These are phyloP conservation scores for Takashimella koratensis DNA, from an alignment of 1,284 basidiomycete genomes.

Conservation along the genomic window DNA sequence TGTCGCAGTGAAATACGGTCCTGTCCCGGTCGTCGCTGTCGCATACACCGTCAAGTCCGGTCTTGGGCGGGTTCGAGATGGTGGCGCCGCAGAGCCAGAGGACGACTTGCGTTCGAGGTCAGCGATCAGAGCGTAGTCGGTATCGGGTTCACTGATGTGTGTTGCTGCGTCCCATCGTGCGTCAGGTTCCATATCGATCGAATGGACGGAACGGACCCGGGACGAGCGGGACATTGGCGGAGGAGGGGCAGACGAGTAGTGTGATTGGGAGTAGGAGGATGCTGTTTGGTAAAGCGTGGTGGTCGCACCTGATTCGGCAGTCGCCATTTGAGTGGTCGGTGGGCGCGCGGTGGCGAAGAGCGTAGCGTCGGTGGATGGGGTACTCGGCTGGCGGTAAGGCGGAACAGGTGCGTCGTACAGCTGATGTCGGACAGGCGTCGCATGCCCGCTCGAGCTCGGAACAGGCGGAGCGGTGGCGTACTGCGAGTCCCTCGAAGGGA, in stretches of 20 bases:
- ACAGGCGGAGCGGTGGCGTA: slow-evolving; percentile 9
- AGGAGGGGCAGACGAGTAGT: slow-evolving; percentile 14
- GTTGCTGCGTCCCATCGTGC: slow-evolving; percentile 10
- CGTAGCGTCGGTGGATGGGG: neutral
- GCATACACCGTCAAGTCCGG: neutral
- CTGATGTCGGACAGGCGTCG: slow-evolving; percentile 17
- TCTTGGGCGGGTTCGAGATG: neutral
- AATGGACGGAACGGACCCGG: neutral
- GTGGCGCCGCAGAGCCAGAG: slow-evolving; percentile 17
- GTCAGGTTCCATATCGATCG: neutral
- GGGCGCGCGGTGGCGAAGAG: slow-evolving; percentile 3
- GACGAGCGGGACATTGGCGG: slow-evolving; percentile 23
- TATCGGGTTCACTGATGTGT: slow-evolving; percentile 36
- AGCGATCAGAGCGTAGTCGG: slow-evolving; percentile 29
- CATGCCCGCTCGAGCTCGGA: neutral
- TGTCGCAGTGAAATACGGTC: neutral
- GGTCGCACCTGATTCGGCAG: slow-evolving; percentile 2
- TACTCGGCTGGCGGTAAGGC: neutral
- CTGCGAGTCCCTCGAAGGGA: slow-evolving; percentile 26
- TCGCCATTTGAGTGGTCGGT: slow-evolving; percentile 9
- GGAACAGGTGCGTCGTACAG: slow-evolving; percentile 28
- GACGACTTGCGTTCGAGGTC: slow-evolving; percentile 40
- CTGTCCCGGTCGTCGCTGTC: neutral
- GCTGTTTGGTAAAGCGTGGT: slow-evolving; percentile 2
- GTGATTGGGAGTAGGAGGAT: neutral